Base-by-base conservation (phyloP, 352 stramenopile genomes). In the Halophytophthora batemanensis region DNA sequence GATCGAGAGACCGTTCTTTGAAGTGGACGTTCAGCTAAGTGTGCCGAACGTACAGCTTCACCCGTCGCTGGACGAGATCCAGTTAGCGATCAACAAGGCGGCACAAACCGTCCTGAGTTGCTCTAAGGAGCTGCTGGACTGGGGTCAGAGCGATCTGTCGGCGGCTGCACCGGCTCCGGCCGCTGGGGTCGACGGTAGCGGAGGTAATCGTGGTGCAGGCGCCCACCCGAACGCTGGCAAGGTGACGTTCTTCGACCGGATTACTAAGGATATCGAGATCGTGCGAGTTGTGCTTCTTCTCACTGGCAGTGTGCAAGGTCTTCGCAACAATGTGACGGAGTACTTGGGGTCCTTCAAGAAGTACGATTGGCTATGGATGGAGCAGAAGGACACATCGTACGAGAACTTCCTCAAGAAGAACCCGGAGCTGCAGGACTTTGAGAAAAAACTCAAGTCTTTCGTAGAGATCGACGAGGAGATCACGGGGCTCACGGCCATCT, bases 191-290 rank as follows among this genome's bases (percentile, higher is more conserved):
- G 48, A 56, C 12, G 28, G 14, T 14, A 57, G 47, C 28, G 52
- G 52, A 28, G 45, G 47, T 1, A 61, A 45, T 39, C 12, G 19
- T 34, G 25, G 25, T 19, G 12, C 40, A 15, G 44, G 45, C 22
- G 45, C 45, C 6, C 49, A 67, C n/a, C 36, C 61, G 1, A 78
- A 64, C 21, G 69, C 66, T 17, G 59, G 61, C 1, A 90, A 89
- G 38, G 52, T 77, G 6, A 98, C 95, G 12, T 99, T 99, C 62
- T 99, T 98, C 59, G 95, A 98, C 50, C 87, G 95, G 0, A 98
- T 99, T 45, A 98, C 95, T 0, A 98, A 98, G 51, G 96, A 99
- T 61, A 98, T 99, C 64, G 96, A 99, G 68, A 98, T 99, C 41
- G 96, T 98, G 1, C 94, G 96, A 22, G 96, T 98, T 12, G 96